A percentile compares a stretch with the other conserved stretches of the same genome.
These are phyloP conservation scores for Colletotrichum destructivum DNA, from an alignment of 2,329 filamentous ascomycete genomes.

Conservation along the genomic window DNA sequence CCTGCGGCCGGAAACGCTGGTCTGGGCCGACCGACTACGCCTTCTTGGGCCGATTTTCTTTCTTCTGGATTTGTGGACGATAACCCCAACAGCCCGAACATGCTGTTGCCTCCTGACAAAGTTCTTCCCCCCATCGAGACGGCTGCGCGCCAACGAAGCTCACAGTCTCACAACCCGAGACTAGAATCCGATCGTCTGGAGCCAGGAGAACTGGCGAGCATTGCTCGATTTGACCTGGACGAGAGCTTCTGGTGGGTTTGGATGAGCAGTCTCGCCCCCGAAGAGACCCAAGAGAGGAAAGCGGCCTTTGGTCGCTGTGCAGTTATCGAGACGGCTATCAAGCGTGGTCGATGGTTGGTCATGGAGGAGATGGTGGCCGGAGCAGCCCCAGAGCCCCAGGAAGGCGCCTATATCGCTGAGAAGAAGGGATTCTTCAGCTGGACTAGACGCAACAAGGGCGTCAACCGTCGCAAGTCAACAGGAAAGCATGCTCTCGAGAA, in stretches of 20 bases:
- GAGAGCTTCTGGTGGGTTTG: slow-evolving; percentile 99
- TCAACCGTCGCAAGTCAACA: slow-evolving; percentile 79
- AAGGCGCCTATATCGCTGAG: slow-evolving; percentile 91
- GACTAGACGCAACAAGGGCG: slow-evolving; percentile 76
- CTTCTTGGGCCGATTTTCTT: slow-evolving; percentile 98
- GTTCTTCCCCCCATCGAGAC: slow-evolving; percentile 87
- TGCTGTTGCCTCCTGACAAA: slow-evolving; percentile 93
- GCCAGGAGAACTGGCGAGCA: slow-evolving; percentile 94
- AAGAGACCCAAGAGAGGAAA: slow-evolving; percentile 89
- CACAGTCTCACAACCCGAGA: slow-evolving; percentile 84
- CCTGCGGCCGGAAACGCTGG: slow-evolving; percentile 78
- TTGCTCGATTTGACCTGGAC: slow-evolving; percentile 87
- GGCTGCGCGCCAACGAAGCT: slow-evolving; percentile 82
- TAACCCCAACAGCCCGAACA: slow-evolving; percentile 73
- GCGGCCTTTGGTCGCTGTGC: slow-evolving; percentile 95
- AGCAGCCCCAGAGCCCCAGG: slow-evolving; percentile 86
- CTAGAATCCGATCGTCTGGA: slow-evolving; percentile 83
- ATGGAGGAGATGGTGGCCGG: slow-evolving; percentile 98
- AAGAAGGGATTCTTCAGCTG: slow-evolving; percentile 97
- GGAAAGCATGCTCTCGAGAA: slow-evolving; percentile 72
- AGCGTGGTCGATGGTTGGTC: slow-evolving; percentile 88
- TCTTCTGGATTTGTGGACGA: slow-evolving; percentile 92
- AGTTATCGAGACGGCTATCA: slow-evolving; percentile 89
- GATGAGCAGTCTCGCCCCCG: slow-evolving; percentile 95
- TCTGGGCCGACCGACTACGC: slow-evolving; percentile 88